A percentile compares a stretch with the other conserved stretches of the same genome.
phyloP scores from a whole-genome alignment of 2,329 filamentous ascomycete genomes.

The Neofusicoccum kwambonambiense region DNA sequence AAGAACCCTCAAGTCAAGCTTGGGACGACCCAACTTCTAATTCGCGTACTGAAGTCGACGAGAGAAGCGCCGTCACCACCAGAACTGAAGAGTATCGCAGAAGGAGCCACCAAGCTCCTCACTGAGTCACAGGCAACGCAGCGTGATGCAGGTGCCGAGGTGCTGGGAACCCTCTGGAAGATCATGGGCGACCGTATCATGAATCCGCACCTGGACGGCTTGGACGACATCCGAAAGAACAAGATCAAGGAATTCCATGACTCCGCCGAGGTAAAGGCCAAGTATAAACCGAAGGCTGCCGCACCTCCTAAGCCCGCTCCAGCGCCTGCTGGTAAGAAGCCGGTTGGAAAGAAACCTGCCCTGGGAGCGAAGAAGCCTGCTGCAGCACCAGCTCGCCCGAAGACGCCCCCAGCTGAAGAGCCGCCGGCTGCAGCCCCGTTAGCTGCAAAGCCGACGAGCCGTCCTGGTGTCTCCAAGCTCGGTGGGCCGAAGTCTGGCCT shows the following conservation, averaged over 20 bases:
- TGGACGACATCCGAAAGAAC: conserved; percentile 92
- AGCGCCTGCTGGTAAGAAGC: conserved; percentile 49
- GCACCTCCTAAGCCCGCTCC: conserved; percentile 58
- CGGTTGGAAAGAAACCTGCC: conserved; percentile 51
- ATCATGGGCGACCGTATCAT: conserved; percentile 96
- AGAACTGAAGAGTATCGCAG: conserved; percentile 83
- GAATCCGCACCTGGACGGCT: conserved; percentile 84
- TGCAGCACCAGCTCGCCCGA: conserved; percentile 33
- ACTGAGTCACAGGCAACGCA: conserved; percentile 84
- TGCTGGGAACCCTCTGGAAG: conserved; percentile 94
- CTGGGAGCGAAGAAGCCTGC: conserved; percentile 54
- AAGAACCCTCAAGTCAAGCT: conserved; percentile 99
- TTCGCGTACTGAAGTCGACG: conserved; percentile 80
- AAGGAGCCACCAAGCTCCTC: conserved; percentile 82
- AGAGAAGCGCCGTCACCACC: conserved; percentile 78
- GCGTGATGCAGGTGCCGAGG: conserved; percentile 85
- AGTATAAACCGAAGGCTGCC: conserved; percentile 83
- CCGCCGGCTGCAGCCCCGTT: conserved; percentile 52
- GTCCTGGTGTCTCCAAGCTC: conserved; percentile 43
- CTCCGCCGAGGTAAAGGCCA: conserved; percentile 78
- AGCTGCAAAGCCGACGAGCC: conserved; percentile 59
- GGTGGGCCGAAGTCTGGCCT: conserved; percentile 42
- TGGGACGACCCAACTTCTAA: conserved; percentile 89
- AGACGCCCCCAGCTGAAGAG: conserved; percentile 36
- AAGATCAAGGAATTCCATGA: conserved; percentile 95